Base-by-base conservation (phyloP, 2,329 filamentous ascomycete species). In the Calonectria hawksworthii region DNA sequence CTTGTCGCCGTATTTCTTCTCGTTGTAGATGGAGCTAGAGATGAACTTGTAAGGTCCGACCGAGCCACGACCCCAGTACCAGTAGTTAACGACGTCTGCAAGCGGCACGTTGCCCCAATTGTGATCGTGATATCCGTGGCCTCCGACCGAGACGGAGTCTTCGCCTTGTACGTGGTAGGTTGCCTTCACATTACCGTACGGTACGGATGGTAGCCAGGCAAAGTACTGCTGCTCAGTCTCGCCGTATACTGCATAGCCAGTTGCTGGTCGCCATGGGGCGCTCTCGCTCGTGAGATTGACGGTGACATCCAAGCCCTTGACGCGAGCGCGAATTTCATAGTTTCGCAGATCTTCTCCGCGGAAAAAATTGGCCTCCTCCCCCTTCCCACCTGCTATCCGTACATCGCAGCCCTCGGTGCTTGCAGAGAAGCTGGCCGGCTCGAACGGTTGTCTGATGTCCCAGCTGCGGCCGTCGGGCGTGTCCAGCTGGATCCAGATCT, bases 391-490 rank as follows among this genome's bases (percentile, higher is more conserved):
- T 8, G 28, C 51, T 30, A 54, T n/a, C 26, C 51, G 51, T 7
- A 54, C 28, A 11, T 54, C 28, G 28, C 51, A 54, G 3, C 28
- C 51, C 51, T 54, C 51, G 16, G 26, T 32, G 51, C 51, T 54
- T 21, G 51, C 51, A 7, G 26, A 54, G 51, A 54, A 54, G 9
- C 18, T 14, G 9, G 18, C 16, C 2, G 51, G 51, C 16, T 32
- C 18, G 28, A 51, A 54, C 21, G 28, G n/a, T 3, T 54, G 65
- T 16, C 13, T 26, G 26, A 68, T 50, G 23, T 68, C 65, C 65
- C 65, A 68, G 23, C 47, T 51, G 13, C 65, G 44, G 65, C 65
- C 65, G 50, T 68, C 65, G 26, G 47, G 65, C 13, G 65, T 68
- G 21, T 68, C 65, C 13, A 68, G 65, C 32, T 68, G 65, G n/a